Conservation (phyloP, 1,284 basidiomycete genomes). For the Somion occarium region DNA sequence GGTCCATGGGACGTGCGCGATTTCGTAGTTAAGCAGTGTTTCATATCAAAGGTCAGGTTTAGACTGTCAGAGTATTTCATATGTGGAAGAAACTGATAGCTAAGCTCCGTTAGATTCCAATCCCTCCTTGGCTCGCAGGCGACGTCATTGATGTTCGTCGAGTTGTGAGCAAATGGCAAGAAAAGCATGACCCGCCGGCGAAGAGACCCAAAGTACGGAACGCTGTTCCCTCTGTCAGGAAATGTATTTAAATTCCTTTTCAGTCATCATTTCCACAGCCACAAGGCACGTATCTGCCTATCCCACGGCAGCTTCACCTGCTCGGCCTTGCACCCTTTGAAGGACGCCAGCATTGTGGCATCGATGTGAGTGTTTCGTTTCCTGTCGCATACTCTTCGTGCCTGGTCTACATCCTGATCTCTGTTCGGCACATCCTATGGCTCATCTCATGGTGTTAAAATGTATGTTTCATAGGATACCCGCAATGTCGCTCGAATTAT, state of each 20-base stretch:
- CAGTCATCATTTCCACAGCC: conserved; percentile 1
- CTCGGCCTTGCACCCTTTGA: conserved; percentile 64
- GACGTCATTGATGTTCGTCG: conserved; percentile 68
- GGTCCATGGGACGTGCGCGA: conserved; percentile 82
- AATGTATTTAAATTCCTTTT: background rate
- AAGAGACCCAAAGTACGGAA: conserved; percentile 18
- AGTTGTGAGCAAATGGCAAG: conserved; percentile 45
- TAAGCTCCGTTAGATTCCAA: conserved; percentile 42
- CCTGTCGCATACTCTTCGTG: conserved; percentile 3
- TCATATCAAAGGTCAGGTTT: conserved; percentile 67
- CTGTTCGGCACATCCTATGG: too few species aligned
- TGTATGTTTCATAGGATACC: conserved; percentile 65
- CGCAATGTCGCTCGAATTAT: conserved; percentile 82
- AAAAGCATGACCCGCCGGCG: conserved; percentile 15
- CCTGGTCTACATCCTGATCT: conserved; percentile 5
- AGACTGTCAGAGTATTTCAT: background rate
- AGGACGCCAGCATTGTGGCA: conserved; percentile 82
- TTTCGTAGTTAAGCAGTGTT: conserved; percentile 84
- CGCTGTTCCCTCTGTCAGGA: conserved; percentile 1
- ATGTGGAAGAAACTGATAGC: conserved; percentile 4
- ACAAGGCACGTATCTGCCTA: conserved; percentile 46
- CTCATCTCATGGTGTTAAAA: too few species aligned
- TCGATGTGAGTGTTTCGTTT: conserved; percentile 66
- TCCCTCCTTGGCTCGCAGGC: conserved; percentile 67
- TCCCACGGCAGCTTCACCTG: conserved; percentile 54